These are phyloP conservation scores for Aureobasidium sp. DNA, from an alignment of 2,329 filamentous ascomycete species.

Conservation along the genomic window DNA sequence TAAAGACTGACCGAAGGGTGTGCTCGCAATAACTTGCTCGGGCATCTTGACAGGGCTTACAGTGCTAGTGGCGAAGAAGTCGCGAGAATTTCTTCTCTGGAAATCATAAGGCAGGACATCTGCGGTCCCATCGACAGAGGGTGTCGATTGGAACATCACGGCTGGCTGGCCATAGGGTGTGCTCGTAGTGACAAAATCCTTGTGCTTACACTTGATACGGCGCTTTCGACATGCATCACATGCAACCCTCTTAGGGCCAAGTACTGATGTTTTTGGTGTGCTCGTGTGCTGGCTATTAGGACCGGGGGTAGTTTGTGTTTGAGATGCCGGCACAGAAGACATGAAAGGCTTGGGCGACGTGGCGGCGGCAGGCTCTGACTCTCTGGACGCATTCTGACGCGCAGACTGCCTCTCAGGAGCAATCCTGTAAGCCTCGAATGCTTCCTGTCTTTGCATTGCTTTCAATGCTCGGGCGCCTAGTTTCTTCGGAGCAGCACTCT, in stretches of 20 bases:
- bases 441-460: slow-evolving; percentile 48
- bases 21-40: neutral
- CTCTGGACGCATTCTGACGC: slow-evolving; percentile 29
- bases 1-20: slow-evolving; percentile 1
- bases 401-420: slow-evolving; percentile 39
- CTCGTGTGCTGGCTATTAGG: slow-evolving; percentile 32
- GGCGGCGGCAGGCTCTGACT: slow-evolving; percentile 14
- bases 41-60: slow-evolving; percentile 4
- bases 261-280: slow-evolving; percentile 50
- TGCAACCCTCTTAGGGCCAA: slow-evolving; percentile 54
- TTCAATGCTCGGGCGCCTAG: slow-evolving; percentile 49
- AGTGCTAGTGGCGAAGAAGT: slow-evolving; percentile 9
- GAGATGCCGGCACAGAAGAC: slow-evolving; percentile 11
- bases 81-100: slow-evolving; percentile 2
- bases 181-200: slow-evolving; percentile 41
- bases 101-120: neutral
- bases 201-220: slow-evolving; percentile 57
- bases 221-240: slow-evolving; percentile 58
- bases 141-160: slow-evolving; percentile 16
- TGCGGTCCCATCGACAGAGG: slow-evolving; percentile 21
- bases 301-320: slow-evolving; percentile 24
- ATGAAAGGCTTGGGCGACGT: slow-evolving; percentile 7
- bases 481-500: slow-evolving; percentile 45
- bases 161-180: slow-evolving; percentile 4
- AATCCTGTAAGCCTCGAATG: slow-evolving; percentile 37